A percentile compares a stretch with the other conserved stretches of the same genome.
Conservation (phyloP, 768 basidiomycete species). For the Auriscalpium vulgare region DNA sequence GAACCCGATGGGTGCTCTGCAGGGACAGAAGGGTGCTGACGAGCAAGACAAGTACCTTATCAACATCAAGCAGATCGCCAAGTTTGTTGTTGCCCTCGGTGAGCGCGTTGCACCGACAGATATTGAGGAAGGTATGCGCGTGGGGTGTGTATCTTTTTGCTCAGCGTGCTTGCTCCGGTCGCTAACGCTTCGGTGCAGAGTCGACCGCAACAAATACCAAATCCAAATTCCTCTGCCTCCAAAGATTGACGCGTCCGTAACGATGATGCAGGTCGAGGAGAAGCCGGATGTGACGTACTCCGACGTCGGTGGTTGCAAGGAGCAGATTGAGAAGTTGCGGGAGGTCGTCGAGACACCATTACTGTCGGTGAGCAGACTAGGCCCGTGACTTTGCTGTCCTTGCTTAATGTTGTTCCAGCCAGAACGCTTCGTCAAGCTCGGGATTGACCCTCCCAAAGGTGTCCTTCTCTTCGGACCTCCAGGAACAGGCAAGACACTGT, state of each 20-base stretch:
- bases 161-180: conserved; percentile 1
- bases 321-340: conserved; percentile 97
- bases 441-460: conserved; percentile 98
- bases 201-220: conserved; percentile 95
- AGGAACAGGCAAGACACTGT: conserved; percentile 97
- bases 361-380: conserved; percentile 59
- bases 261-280: conserved; percentile 99
- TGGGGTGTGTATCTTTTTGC: conserved; percentile 62
- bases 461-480: conserved; percentile 94
- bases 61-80: conserved; percentile 99
- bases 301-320: conserved; percentile 97
- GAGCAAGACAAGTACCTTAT: conserved; percentile 99
- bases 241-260: conserved; percentile 98
- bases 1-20: conserved; percentile 66
- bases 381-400: neutral
- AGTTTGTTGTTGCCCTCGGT: conserved; percentile 95
- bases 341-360: conserved; percentile 98
- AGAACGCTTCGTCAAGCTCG: conserved; percentile 96
- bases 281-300: conserved; percentile 98
- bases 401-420: conserved; percentile 47
- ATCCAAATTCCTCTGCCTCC: conserved; percentile 98
- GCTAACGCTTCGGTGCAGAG: conserved; percentile 37
- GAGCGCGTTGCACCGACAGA: conserved; percentile 96
- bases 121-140: conserved; percentile 99
- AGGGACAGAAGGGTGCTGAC: conserved; percentile 94